A percentile compares a stretch with the other conserved stretches of the same genome.
These are phyloP conservation scores for Cordyceps cicadae DNA, from an alignment of 2,329 filamentous ascomycete species.

Conservation along the genomic window DNA sequence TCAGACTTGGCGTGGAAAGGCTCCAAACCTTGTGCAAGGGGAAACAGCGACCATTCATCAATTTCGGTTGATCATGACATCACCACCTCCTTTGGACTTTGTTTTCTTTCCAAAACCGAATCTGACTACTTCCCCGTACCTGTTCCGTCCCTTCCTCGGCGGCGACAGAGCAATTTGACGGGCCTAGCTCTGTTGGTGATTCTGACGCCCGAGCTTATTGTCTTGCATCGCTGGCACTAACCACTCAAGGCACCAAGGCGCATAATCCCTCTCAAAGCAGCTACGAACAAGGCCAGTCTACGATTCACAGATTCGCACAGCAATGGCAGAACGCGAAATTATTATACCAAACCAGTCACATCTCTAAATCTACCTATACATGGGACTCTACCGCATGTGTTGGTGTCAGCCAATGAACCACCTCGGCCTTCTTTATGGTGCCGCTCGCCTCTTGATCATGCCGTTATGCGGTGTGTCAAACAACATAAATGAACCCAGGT, in stretches of 20 bases:
- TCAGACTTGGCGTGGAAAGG: neutral
- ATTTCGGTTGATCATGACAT: constrained; percentile 9
- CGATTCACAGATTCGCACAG: too few species aligned
- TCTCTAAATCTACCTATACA: neutral
- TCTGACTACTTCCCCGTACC: neutral
- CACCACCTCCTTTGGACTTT: neutral
- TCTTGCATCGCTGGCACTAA: too few species aligned
- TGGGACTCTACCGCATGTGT: neutral
- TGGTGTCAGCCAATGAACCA: neutral
- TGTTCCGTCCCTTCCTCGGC: neutral
- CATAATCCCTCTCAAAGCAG: too few species aligned
- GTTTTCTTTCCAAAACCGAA: neutral
- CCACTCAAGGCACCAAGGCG: too few species aligned
- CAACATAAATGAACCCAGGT: neutral
- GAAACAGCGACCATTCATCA: neutral
- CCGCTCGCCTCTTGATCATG: constrained; percentile 3
- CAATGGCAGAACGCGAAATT: too few species aligned
- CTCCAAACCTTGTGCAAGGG: constrained; percentile 5
- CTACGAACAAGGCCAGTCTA: too few species aligned
- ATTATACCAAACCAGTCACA: too few species aligned
- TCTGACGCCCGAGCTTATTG: too few species aligned
- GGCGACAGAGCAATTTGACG: too few species aligned
- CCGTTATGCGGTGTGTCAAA: constrained; percentile 4
- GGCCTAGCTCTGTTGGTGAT: too few species aligned
- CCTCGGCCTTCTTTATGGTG: neutral